Conservation (phyloP, 805 yeast genomes). For the Myxozyma mucilagina region DNA sequence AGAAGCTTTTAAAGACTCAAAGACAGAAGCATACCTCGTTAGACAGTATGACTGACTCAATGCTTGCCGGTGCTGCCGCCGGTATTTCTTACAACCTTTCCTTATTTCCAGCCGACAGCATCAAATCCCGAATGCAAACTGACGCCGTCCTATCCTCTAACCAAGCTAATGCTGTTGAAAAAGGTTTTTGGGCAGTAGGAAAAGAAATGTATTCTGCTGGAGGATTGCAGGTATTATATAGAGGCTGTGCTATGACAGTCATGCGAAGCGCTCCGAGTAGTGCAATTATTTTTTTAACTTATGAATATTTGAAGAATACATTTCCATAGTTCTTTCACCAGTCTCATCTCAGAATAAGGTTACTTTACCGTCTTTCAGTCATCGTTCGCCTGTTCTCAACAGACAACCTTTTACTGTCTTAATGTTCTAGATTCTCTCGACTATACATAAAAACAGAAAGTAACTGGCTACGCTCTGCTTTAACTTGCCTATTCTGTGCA, state of each 20-base stretch:
- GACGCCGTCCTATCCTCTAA: constrained; percentile 38
- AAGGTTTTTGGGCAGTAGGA: constrained; percentile 45
- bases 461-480: too few relatives aligned
- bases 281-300: constrained; percentile 78
- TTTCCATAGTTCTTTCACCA: neutral
- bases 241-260: constrained; percentile 81
- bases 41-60: constrained; percentile 53
- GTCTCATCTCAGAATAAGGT: too few relatives aligned
- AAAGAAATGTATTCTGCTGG: constrained; percentile 48
- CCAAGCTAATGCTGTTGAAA: constrained; percentile 24
- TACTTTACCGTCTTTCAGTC: too few relatives aligned
- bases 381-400: too few relatives aligned
- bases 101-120: constrained; percentile 85
- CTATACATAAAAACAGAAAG: too few relatives aligned
- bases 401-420: too few relatives aligned
- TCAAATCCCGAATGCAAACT: constrained; percentile 83
- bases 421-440: too few relatives aligned
- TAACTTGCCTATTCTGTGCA: too few relatives aligned
- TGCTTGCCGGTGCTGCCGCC: constrained; percentile 81
- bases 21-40: neutral
- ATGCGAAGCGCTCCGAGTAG: constrained; percentile 84
- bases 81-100: constrained; percentile 80
- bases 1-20: constrained; percentile 37
- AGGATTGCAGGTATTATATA: constrained; percentile 73
- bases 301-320: constrained; percentile 48